Evolutionary conservation across 202 grass and related monocot species (phyloP), one percentile per base, ranked within the genome.

Genomic region (Schoenoplectus tabernaemontani): DNA sequence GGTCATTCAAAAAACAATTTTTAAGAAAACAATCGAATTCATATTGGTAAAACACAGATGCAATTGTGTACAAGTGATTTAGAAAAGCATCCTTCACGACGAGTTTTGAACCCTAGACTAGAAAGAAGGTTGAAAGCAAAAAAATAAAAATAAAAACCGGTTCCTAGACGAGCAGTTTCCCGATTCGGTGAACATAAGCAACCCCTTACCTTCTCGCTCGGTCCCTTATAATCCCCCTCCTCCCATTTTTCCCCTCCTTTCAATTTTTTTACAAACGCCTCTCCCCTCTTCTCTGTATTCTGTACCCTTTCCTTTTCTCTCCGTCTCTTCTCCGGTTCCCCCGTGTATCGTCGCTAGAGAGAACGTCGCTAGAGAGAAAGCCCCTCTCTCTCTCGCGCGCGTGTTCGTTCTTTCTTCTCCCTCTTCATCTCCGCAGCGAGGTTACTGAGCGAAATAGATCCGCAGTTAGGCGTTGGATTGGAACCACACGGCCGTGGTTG

Each of bases 221-320:
- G n/a, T n/a, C n/a, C n/a, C n/a, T n/a, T n/a, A n/a, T n/a, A n/a
- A n/a, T 12, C 20, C 17, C 32, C 51, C 73, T 47, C 33, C 77
- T 65, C 5, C 50, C 77, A 64, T 64, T 80, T 64, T 47, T 64
- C 59, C 77, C 38, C 77, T 80, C 59, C 56, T 80, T 80, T 48
- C 60, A 16, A 63, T 47, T 80, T n/a, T n/a, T n/a, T 80, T 64
- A 64, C 39, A 22, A 80, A 47, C 54, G 39, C 56, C 36, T 47
- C 34, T 80, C 12, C n/a, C n/a, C n/a, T n/a, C n/a, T n/a, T n/a
- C n/a, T n/a, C n/a, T n/a, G n/a, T n/a, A n/a, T 23, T 59, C 54
- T 17, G 8, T 42, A 1, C 5, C 17, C 11, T 28, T 32, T 47
- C 71, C 9, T 53, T 2, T 74, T 5, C 51, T 13, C 50, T 34